Conservation (phyloP, 768 basidiomycete species). For the Lactarius indigo region DNA sequence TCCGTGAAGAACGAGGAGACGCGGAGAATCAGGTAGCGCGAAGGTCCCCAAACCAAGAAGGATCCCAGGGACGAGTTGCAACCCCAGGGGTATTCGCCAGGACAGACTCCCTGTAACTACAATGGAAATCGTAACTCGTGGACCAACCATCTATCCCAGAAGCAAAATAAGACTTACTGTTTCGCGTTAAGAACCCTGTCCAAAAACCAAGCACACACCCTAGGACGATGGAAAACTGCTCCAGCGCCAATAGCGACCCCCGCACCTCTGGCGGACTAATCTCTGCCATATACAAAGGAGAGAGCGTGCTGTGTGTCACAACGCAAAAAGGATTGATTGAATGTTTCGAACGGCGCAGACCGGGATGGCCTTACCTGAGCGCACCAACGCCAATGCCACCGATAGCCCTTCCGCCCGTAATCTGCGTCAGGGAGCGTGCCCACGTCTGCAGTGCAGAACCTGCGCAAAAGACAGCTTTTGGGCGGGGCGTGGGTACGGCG, state of each 20-base stretch:
- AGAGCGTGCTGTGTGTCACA: constrained; percentile 54
- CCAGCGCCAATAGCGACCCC: constrained; percentile 74
- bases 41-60: constrained; percentile 59
- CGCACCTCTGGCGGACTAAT: constrained; percentile 78
- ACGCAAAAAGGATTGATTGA: constrained; percentile 8
- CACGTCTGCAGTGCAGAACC: constrained; percentile 68
- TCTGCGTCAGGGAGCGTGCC: constrained; percentile 50
- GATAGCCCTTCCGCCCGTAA: constrained; percentile 68
- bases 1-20: constrained; percentile 55
- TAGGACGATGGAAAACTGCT: constrained; percentile 76
- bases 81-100: constrained; percentile 73
- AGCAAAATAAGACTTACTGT: constrained; percentile 40
- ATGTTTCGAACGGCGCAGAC: neutral
- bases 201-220: constrained; percentile 84
- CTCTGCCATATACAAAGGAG: constrained; percentile 79
- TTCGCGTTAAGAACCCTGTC: constrained; percentile 71
- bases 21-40: constrained; percentile 60
- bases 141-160: neutral
- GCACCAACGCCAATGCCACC: constrained; percentile 79
- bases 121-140: constrained; percentile 1
- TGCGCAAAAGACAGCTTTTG: constrained; percentile 61
- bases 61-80: constrained; percentile 68
- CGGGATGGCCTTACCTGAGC: constrained; percentile 37
- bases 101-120: constrained; percentile 60
- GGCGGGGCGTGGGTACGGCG: neutral